Percentiles rank a stretch among this genome's conserved stretches.
Conservation (phyloP, 2,329 filamentous ascomycete species). For the Pseudocercospora musae region DNA sequence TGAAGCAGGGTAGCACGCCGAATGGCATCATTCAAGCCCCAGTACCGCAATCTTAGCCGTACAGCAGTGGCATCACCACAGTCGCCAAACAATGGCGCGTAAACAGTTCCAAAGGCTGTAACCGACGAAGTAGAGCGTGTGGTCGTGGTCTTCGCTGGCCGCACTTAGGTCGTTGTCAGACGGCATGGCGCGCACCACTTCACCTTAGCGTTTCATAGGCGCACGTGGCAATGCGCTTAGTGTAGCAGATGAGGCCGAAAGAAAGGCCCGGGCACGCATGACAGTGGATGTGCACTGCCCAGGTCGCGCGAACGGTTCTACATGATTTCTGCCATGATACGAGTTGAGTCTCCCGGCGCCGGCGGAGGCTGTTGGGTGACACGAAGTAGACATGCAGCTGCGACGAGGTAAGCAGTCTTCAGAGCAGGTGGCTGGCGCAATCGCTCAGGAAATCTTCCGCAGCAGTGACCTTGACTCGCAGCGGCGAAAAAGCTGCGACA, state of each 20-base stretch:
- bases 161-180: background rate
- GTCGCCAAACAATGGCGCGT: background rate
- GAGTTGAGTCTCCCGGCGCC: background rate
- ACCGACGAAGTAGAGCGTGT: background rate
- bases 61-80: background rate
- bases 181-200: conserved; percentile 2
- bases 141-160: background rate
- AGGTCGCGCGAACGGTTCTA: background rate
- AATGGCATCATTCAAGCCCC: background rate
- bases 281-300: background rate
- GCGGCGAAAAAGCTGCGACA: background rate
- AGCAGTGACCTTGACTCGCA: background rate
- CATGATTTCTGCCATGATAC: background rate
- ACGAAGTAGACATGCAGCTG: background rate
- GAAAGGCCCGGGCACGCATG: background rate
- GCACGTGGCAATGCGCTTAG: background rate
- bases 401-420: background rate
- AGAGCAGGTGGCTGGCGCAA: background rate
- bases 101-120: conserved; percentile 5
- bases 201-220: background rate
- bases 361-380: background rate
- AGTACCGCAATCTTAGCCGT: background rate
- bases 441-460: background rate
- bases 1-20: background rate
- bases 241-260: background rate